Percentiles rank a stretch among this genome's conserved stretches.
Evolutionary conservation across 129 eudicot genomes (phyloP).

Genomic region (Chrysanthemum makinoi): DNA sequence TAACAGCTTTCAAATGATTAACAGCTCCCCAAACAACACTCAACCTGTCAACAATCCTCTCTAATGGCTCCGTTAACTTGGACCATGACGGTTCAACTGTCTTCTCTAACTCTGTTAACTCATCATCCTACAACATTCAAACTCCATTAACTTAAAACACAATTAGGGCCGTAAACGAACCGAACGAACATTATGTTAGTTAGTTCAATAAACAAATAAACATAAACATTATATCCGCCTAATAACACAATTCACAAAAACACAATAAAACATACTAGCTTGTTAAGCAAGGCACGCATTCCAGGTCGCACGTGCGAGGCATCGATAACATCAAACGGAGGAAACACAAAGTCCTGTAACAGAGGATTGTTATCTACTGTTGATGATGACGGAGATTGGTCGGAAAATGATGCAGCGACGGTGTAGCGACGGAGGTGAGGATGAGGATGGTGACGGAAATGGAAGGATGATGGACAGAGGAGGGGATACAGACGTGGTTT

Average conservation of each 20-base stretch:
- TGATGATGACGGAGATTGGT: not conserved
- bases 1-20: constrained; percentile 88
- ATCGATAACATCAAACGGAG: constrained; percentile 77
- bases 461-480: not conserved
- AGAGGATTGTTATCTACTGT: constrained; percentile 48
- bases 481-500: not conserved
- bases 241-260: not conserved
- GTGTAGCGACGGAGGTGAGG: not conserved
- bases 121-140: constrained; percentile 51
- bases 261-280: constrained; percentile 47
- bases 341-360: constrained; percentile 68
- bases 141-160: not conserved
- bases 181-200: too few species aligned
- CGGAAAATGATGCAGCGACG: constrained; percentile 1
- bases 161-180: too few species aligned
- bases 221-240: too few species aligned
- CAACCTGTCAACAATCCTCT: constrained; percentile 70
- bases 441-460: not conserved
- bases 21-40: constrained; percentile 89
- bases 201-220: too few species aligned
- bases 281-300: constrained; percentile 70
- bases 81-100: constrained; percentile 90
- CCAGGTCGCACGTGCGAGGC: constrained; percentile 90
- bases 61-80: constrained; percentile 80
- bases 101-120: constrained; percentile 76